These are phyloP conservation scores for Stagonosporopsis chrysanthemi DNA, from an alignment of 2,329 filamentous ascomycete genomes.

Conservation along the genomic window DNA sequence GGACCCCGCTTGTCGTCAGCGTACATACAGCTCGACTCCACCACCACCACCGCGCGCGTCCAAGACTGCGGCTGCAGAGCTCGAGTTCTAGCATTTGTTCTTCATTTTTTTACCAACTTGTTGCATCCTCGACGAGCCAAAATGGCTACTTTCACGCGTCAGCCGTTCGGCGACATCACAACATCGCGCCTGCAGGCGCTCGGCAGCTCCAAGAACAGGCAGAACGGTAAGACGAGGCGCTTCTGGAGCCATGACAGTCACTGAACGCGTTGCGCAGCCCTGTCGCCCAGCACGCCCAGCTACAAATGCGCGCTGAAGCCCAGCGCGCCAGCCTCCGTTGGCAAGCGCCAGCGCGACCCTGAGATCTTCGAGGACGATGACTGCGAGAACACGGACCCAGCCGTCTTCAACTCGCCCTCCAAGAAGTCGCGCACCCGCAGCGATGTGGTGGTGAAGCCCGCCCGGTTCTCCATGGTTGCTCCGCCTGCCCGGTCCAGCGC, in stretches of 20 bases:
- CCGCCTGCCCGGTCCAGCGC: constrained; percentile 34
- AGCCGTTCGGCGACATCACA: constrained; percentile 79
- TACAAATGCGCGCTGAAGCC: constrained; percentile 47
- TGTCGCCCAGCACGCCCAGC: constrained; percentile 27
- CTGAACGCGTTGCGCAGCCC: constrained; percentile 44
- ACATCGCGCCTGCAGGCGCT: constrained; percentile 73
- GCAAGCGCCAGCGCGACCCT: constrained; percentile 56
- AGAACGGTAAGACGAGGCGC: constrained; percentile 59
- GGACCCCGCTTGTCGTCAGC: constrained; percentile 9
- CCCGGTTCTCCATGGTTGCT: constrained; percentile 50
- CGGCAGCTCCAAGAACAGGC: constrained; percentile 78
- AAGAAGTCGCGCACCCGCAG: constrained; percentile 60
- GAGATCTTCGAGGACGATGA: constrained; percentile 58
- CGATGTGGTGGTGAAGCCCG: constrained; percentile 50
- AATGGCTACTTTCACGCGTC: constrained; percentile 62
- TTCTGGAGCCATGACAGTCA: constrained; percentile 1
- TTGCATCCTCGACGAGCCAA: constrained; percentile 14
- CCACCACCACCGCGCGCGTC: neutral
- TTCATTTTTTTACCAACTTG: neutral
- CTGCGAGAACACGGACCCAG: constrained; percentile 67
- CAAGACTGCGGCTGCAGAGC: neutral
- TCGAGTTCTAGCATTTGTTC: neutral
- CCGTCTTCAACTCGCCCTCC: constrained; percentile 57
- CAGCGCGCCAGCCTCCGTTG: constrained; percentile 36
- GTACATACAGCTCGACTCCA: constrained; percentile 2